A percentile compares a stretch with the other conserved stretches of the same genome.
These are phyloP conservation scores for Abrus pulchellus DNA, from an alignment of 306 rosid species.

Conservation along the genomic window DNA sequence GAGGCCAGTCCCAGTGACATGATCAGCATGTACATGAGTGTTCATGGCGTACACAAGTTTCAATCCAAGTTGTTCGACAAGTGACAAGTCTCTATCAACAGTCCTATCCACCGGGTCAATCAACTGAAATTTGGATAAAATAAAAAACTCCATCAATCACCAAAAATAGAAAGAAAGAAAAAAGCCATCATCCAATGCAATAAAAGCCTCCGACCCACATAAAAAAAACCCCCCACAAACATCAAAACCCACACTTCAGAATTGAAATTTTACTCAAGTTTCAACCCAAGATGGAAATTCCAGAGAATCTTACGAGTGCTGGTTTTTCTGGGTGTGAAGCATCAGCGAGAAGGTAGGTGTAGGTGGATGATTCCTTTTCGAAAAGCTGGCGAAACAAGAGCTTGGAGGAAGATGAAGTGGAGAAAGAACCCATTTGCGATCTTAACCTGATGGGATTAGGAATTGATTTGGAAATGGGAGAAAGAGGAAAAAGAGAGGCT, in stretches of 20 bases:
- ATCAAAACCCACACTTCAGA: constrained; percentile 23
- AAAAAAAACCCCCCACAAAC: not conserved
- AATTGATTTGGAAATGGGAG: constrained; percentile 24
- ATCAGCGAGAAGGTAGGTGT: constrained; percentile 90
- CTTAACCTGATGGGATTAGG: constrained; percentile 19
- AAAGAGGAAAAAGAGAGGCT: constrained; percentile 36
- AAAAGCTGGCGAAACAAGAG: constrained; percentile 94
- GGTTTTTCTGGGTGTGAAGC: constrained; percentile 77
- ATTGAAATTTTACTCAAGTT: not conserved
- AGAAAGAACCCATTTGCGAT: constrained; percentile 61
- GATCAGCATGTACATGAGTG: constrained; percentile 99
- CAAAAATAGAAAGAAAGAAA: not conserved
- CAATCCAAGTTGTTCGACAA: constrained; percentile 76
- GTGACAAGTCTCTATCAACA: constrained; percentile 87
- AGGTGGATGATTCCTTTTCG: constrained; percentile 95
- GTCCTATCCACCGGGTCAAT: constrained; percentile 96
- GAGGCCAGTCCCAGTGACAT: constrained; percentile 93
- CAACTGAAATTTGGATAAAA: constrained; percentile 62
- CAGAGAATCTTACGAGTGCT: constrained; percentile 64
- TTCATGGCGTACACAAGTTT: constrained; percentile 84
- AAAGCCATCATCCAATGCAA: constrained; percentile 39
- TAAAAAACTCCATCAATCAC: not conserved
- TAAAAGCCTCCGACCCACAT: constrained; percentile 28
- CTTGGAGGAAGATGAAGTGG: constrained; percentile 55
- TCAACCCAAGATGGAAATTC: not conserved